Base-by-base conservation (phyloP, 805 yeast species). In the Saturnispora silvae region DNA sequence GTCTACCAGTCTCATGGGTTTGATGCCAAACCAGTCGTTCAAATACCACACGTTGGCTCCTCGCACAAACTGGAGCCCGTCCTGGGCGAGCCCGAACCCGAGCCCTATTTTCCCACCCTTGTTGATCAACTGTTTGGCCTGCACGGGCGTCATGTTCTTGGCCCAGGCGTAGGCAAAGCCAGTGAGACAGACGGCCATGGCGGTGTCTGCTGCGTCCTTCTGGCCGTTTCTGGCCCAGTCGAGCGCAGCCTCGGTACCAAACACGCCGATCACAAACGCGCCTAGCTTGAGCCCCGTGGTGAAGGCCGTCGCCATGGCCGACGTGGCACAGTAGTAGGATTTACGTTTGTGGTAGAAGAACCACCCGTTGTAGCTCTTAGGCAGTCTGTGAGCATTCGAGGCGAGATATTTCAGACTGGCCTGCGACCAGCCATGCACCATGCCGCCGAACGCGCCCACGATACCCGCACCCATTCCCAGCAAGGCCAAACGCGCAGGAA, bases 301-400 rank as follows among this genome's bases (percentile, higher is more conserved):
- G n/a, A 67, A 46, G 0, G 79, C 86, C 6, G 46, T 37, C 15
- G 59, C 60, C 44, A 73, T 57, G 1, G 82, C 83, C 20, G 64
- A 63, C 40, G 70, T 64, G 25, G 80, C 56, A 57, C 83, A 73
- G 22, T 79, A 81, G 54, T 81, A 81, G 56, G 81, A 80, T 60
- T 82, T 84, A 44, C 84, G 68, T 57, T 81, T 83, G 57, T 84
- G 92, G 57, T 84, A 84, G 53, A 78, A 80, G 51, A 80, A 84
- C 95, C 95, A 84, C 0, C 89, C 92, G 16, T 84, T 86, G 37
- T 74, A 78, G 0, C 79, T 74, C 17, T 57, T 65, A 6, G 95
- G 95, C 40, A 85, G 59, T 36, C 95, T 54, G 52, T 84, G 95
- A 11, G 92, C 80, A 50, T 84, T 84, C 46, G 81, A 83, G 2